phyloP scores from a whole-genome alignment of 2,329 filamentous ascomycete genomes.

The Aspergillus glaucus region DNA sequence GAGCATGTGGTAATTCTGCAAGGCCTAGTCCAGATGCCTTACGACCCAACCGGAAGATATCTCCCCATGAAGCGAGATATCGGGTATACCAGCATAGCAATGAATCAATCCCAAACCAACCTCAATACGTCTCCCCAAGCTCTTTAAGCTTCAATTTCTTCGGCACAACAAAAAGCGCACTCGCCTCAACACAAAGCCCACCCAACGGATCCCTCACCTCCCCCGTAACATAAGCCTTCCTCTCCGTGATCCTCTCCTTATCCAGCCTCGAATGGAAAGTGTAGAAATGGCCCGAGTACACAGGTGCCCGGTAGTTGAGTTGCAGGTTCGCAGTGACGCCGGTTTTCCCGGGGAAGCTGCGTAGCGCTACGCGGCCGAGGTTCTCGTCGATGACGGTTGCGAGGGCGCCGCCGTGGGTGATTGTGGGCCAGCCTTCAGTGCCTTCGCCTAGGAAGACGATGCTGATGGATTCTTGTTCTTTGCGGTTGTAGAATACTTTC shows the following conservation, averaged over 20 bases:
- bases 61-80: no score
- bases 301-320: constrained; percentile 58
- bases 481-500: constrained; percentile 58
- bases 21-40: no score
- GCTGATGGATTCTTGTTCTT: constrained; percentile 52
- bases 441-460: constrained; percentile 64
- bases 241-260: constrained; percentile 30
- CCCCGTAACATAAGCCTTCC: constrained; percentile 32
- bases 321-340: constrained; percentile 54
- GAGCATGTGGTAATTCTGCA: no score
- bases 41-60: no score
- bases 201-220: constrained; percentile 42
- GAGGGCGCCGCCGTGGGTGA: constrained; percentile 65
- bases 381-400: constrained; percentile 65
- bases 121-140: constrained; percentile 37
- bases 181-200: constrained; percentile 52
- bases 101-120: neutral
- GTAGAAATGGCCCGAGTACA: constrained; percentile 57
- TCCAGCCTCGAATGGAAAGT: constrained; percentile 48
- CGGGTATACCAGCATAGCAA: neutral
- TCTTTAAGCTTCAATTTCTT: constrained; percentile 40
- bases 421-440: constrained; percentile 62
- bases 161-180: constrained; percentile 54
- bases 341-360: constrained; percentile 42
- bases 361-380: constrained; percentile 57